A percentile compares a stretch with the other conserved stretches of the same genome.
These are phyloP conservation scores for Platanus orientalis DNA, from an alignment of 164 flowering plant genomes.

Conservation along the genomic window DNA sequence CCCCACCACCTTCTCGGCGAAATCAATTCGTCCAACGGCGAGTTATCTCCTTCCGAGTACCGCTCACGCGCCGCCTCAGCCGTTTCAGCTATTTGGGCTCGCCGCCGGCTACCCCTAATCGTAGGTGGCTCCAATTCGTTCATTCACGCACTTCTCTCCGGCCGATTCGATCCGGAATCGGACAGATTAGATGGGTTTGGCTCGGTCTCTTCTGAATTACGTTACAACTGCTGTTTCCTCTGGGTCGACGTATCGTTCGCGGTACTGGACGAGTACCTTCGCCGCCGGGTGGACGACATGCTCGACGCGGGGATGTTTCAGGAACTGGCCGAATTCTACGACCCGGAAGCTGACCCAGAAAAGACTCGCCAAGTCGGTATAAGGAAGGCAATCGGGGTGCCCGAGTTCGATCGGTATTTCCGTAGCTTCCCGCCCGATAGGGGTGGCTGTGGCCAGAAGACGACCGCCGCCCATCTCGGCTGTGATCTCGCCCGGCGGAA, in stretches of 20 bases:
- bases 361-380: conserved; percentile 27
- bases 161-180: conserved; percentile 30
- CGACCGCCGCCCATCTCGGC: too few species aligned
- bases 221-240: conserved; percentile 77
- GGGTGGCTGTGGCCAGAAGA: background rate
- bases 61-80: conserved; percentile 32
- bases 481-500: too few species aligned
- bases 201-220: conserved; percentile 30
- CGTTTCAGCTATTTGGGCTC: conserved; percentile 32
- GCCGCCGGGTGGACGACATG: conserved; percentile 83
- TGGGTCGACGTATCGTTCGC: conserved; percentile 64
- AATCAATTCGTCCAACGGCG: conserved; percentile 34
- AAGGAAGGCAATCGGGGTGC: conserved; percentile 79
- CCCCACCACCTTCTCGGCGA: conserved; percentile 73
- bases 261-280: conserved; percentile 44
- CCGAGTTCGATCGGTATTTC: conserved; percentile 73
- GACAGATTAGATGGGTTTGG: conserved; percentile 27
- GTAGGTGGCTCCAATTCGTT: conserved; percentile 95
- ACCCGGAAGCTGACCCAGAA: conserved; percentile 17
- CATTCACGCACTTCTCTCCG: conserved; percentile 55
- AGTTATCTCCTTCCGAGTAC: conserved; percentile 49
- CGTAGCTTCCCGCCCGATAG: conserved; percentile 22
- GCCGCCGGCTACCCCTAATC: conserved; percentile 50
- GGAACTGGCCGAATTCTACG: conserved; percentile 59
- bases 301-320: conserved; percentile 70